Percentiles rank a stretch among this genome's conserved stretches.
Conservation (phyloP, 2,329 filamentous ascomycete species). For the Fusarium sp. region DNA sequence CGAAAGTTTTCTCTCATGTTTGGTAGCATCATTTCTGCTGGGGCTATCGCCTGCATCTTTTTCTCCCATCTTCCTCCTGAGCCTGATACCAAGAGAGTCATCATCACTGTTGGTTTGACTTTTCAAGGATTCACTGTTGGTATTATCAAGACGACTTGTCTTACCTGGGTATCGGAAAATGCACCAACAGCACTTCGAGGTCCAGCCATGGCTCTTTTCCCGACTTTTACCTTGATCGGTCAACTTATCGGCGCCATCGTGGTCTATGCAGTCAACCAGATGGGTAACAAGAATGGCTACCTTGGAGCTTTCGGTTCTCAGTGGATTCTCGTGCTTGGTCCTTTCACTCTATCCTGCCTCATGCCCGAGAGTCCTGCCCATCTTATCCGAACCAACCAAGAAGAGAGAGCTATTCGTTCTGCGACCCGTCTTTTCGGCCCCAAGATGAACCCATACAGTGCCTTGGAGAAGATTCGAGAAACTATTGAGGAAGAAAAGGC, state of each 20-base stretch:
- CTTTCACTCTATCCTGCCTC: conserved; percentile 36
- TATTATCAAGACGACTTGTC: conserved; percentile 37
- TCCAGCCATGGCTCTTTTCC: conserved; percentile 43
- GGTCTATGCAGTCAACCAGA: conserved; percentile 34
- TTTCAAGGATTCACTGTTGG: conserved; percentile 44
- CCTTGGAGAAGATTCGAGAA: conserved; percentile 30
- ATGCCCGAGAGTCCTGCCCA: conserved; percentile 44
- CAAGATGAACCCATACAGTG: conserved; percentile 17
- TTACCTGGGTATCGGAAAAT: conserved; percentile 53
- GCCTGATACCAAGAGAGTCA: conserved; percentile 25
- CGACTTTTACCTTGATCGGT: conserved; percentile 41
- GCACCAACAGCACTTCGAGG: conserved; percentile 41
- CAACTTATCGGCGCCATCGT: conserved; percentile 42
- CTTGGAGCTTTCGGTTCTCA: conserved; percentile 41
- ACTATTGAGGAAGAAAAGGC: conserved; percentile 55
- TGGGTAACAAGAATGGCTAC: conserved; percentile 30
- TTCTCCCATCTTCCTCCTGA: conserved; percentile 35
- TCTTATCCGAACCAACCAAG: conserved; percentile 31
- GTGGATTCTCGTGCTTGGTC: conserved; percentile 33
- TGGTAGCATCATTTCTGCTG: conserved; percentile 39
- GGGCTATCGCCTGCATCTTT: conserved; percentile 42
- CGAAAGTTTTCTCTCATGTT: conserved; percentile 37
- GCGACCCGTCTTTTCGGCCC: conserved; percentile 35
- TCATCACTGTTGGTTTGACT: conserved; percentile 40
- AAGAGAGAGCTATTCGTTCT: conserved; percentile 26